Conservation (phyloP, 805 yeast species). For the Metschnikowia baotianmanensis region DNA sequence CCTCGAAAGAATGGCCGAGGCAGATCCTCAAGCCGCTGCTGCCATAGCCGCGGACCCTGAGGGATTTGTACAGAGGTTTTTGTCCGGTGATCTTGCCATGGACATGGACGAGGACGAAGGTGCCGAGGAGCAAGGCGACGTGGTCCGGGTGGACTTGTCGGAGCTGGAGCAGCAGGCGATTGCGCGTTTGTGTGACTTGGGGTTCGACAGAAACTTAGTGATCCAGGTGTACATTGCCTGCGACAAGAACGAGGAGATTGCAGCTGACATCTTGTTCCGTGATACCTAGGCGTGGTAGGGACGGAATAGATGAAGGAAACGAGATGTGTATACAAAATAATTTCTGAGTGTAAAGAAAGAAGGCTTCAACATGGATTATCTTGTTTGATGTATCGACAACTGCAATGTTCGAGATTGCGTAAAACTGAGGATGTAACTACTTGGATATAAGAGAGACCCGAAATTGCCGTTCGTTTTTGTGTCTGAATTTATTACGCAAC, state of each 20-base stretch:
- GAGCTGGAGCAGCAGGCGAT: slow-evolving; percentile 89
- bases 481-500: no score
- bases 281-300: slow-evolving; percentile 18
- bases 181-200: slow-evolving; percentile 83
- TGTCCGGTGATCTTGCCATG: slow-evolving; percentile 52
- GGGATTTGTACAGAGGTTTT: slow-evolving; percentile 70
- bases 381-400: no score
- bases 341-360: no score
- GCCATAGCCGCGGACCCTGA: slow-evolving; percentile 86
- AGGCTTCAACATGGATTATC: no score
- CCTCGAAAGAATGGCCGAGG: slow-evolving; percentile 73
- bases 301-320: background rate
- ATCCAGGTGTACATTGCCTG: slow-evolving; percentile 96
- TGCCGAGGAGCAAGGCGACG: slow-evolving; percentile 31
- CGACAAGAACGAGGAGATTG: slow-evolving; percentile 94
- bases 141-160: slow-evolving; percentile 59
- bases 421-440: no score
- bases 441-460: no score
- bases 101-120: slow-evolving; percentile 37
- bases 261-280: slow-evolving; percentile 85
- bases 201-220: slow-evolving; percentile 84
- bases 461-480: no score
- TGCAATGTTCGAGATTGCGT: no score
- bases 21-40: slow-evolving; percentile 82
- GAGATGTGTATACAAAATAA: no score